Conservation (phyloP, 495 filamentous ascomycete species). For the Penicillium daleae region DNA sequence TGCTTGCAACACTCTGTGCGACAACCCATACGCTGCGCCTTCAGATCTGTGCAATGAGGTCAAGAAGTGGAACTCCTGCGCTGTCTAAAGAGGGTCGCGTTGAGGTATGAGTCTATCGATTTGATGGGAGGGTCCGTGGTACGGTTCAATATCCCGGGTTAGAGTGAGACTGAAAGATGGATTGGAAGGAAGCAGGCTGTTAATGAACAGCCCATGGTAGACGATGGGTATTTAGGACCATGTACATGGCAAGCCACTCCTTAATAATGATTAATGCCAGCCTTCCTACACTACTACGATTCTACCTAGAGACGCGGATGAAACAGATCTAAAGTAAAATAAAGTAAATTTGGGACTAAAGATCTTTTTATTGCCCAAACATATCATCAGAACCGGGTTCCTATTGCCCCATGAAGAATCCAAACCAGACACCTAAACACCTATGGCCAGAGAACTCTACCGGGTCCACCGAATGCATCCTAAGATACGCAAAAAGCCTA, state of each 20-base stretch:
- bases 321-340: constrained; percentile 8
- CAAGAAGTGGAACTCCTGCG: constrained; percentile 32
- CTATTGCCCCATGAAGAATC: constrained; percentile 11
- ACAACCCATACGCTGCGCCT: constrained; percentile 37
- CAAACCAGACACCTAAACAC: constrained; percentile 31
- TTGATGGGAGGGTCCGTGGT: neutral
- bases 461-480: constrained; percentile 33
- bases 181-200: neutral
- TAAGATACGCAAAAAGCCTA: constrained; percentile 22
- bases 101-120: neutral
- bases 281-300: neutral
- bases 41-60: constrained; percentile 46
- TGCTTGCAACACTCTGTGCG: constrained; percentile 43
- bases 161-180: constrained; percentile 4
- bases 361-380: constrained; percentile 27
- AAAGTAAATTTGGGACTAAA: constrained; percentile 22
- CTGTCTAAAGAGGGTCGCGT: constrained; percentile 25
- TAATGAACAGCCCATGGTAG: neutral
- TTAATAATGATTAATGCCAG: neutral
- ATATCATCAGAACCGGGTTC: constrained; percentile 23
- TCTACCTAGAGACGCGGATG: neutral
- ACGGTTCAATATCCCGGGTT: neutral
- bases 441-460: constrained; percentile 26
- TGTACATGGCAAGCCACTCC: constrained; percentile 7
- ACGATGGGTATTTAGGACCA: neutral